A percentile compares a stretch with the other conserved stretches of the same genome.
phyloP scores from a whole-genome alignment of 768 basidiomycete genomes.

The Kwoniella sp. region DNA sequence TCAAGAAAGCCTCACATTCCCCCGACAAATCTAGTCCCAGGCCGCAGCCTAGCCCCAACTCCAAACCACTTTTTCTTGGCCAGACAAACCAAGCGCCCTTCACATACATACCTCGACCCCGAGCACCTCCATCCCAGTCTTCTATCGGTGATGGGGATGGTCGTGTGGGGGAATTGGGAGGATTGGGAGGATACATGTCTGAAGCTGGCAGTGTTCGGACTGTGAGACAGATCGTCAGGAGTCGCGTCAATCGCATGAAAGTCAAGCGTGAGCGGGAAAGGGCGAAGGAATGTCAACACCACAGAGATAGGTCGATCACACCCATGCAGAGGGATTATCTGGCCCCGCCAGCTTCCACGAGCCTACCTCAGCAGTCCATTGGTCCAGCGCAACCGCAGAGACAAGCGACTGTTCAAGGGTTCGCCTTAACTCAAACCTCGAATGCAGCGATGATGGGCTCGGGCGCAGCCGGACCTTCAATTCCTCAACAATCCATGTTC shows the following conservation, averaged over 20 bases:
- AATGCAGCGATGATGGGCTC: not conserved
- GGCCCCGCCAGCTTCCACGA: not conserved
- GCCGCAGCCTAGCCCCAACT: not conserved
- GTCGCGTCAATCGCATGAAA: slow-evolving; percentile 4
- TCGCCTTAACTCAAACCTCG: not conserved
- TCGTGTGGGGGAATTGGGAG: not conserved
- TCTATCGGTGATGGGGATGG: slow-evolving; percentile 12
- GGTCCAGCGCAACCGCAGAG: not conserved
- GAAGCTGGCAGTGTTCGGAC: slow-evolving; percentile 22
- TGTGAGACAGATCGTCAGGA: slow-evolving; percentile 11
- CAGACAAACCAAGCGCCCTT: slow-evolving; percentile 37
- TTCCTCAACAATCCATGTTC: slow-evolving; percentile 13
- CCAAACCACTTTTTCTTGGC: slow-evolving; percentile 24
- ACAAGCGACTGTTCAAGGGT: not conserved
- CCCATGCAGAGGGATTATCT: slow-evolving; percentile 18
- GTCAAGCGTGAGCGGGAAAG: not conserved
- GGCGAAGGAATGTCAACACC: slow-evolving; percentile 3
- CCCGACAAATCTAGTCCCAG: not conserved
- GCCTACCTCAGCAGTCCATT: not conserved
- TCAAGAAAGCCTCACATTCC: not conserved
- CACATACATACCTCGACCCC: slow-evolving; percentile 24
- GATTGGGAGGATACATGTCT: slow-evolving; percentile 20
- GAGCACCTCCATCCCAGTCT: slow-evolving; percentile 8
- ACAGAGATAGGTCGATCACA: slow-evolving; percentile 7
- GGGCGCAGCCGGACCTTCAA: not conserved